These are phyloP conservation scores for Thielaviopsis punctulata DNA, from an alignment of 2,329 filamentous ascomycete genomes.

Conservation along the genomic window DNA sequence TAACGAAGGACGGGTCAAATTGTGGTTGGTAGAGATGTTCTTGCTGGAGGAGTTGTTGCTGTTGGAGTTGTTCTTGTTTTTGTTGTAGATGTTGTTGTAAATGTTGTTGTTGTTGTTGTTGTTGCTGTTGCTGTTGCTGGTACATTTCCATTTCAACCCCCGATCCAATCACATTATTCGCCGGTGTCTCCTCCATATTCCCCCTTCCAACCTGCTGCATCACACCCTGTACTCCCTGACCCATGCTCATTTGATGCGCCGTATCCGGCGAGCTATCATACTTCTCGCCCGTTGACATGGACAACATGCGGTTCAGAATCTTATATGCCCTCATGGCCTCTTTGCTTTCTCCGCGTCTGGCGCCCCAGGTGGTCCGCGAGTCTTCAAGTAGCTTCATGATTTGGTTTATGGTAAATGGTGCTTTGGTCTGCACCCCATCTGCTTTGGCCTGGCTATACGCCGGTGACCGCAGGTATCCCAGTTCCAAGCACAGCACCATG, in stretches of 20 bases:
- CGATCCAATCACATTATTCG: background rate
- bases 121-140: background rate
- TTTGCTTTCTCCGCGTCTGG: slow-evolving; percentile 14
- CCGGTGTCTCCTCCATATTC: background rate
- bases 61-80: background rate
- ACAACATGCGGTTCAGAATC: slow-evolving; percentile 19
- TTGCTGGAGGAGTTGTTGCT: background rate
- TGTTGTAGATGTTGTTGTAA: background rate
- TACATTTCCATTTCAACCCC: background rate
- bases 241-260: background rate
- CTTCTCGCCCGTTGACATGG: slow-evolving; percentile 15
- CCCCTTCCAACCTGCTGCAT: background rate
- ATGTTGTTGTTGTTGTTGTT: background rate
- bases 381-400: slow-evolving; percentile 17
- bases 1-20: background rate
- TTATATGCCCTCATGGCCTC: slow-evolving; percentile 19
- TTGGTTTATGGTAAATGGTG: slow-evolving; percentile 5
- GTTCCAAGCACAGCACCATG: slow-evolving; percentile 28
- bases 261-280: slow-evolving; percentile 16
- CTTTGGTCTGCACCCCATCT: background rate
- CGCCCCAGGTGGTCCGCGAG: slow-evolving; percentile 18
- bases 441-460: slow-evolving; percentile 4
- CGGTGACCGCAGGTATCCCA: slow-evolving; percentile 10
- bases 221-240: background rate
- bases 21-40: background rate